Percentiles rank a stretch among this genome's conserved stretches.
Evolutionary conservation across 306 rosid genomes (phyloP).

Genomic region (Argentina anserina): DNA sequence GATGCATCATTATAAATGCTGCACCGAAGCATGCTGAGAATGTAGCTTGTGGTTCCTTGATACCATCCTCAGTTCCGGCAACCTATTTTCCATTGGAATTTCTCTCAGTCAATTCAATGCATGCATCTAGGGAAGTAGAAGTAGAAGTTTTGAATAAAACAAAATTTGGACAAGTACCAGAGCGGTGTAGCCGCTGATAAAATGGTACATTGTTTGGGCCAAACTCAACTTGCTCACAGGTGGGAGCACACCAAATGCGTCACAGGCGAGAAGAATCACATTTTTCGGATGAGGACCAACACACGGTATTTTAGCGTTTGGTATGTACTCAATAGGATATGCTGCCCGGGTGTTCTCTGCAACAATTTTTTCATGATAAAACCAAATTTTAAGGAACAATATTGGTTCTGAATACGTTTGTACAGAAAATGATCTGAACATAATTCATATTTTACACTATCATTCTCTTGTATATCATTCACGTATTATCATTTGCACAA

Average conservation of each 20-base stretch:
- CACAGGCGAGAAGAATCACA: slow-evolving; percentile 87
- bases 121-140: background rate
- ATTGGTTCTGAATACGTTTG: background rate
- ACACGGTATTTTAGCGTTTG: slow-evolving; percentile 90
- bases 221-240: slow-evolving; percentile 83
- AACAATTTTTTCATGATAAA: slow-evolving; percentile 9
- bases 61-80: slow-evolving; percentile 90
- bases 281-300: slow-evolving; percentile 88
- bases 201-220: slow-evolving; percentile 95
- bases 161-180: slow-evolving; percentile 44
- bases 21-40: slow-evolving; percentile 96
- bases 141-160: background rate
- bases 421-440: background rate
- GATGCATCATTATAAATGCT: slow-evolving; percentile 89
- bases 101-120: background rate
- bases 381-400: background rate
- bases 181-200: slow-evolving; percentile 93
- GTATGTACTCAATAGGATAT: slow-evolving; percentile 88
- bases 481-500: background rate
- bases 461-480: background rate
- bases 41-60: slow-evolving; percentile 95
- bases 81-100: slow-evolving; percentile 39
- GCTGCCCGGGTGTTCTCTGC: slow-evolving; percentile 90
- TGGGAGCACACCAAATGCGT: slow-evolving; percentile 91
- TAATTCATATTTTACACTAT: slow-evolving; percentile 2